These are phyloP conservation scores for Phaeosphaeriaceae sp. DNA, from an alignment of 2,329 filamentous ascomycete species.

Conservation along the genomic window DNA sequence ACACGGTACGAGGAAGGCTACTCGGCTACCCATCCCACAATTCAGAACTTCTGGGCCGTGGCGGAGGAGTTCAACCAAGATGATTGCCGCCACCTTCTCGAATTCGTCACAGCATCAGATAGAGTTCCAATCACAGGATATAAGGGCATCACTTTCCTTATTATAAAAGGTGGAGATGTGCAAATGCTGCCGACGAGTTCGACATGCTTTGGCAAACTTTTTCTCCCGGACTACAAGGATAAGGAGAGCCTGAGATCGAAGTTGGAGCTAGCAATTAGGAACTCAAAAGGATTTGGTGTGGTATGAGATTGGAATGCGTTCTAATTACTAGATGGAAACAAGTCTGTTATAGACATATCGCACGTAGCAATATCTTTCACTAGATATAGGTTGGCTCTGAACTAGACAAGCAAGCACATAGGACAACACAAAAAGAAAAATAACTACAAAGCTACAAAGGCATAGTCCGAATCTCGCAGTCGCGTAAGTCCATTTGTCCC, in stretches of 20 bases:
- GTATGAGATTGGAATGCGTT: conserved; percentile 21
- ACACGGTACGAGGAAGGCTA: conserved; percentile 82
- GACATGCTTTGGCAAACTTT: conserved; percentile 89
- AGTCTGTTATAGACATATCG: not conserved
- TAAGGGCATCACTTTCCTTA: conserved; percentile 79
- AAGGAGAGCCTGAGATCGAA: conserved; percentile 74
- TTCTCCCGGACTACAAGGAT: conserved; percentile 81
- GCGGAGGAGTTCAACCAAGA: conserved; percentile 70
- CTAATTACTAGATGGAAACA: not conserved
- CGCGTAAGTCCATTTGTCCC: no score
- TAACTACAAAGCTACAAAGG: no score
- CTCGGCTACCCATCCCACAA: conserved; percentile 69
- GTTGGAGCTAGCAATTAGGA: conserved; percentile 83
- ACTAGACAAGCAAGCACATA: no score
- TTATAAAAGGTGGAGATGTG: conserved; percentile 70
- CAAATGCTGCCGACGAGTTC: conserved; percentile 78
- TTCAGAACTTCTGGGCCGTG: conserved; percentile 84
- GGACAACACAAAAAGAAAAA: no score
- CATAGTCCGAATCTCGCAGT: no score
- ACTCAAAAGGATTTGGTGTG: conserved; percentile 82
- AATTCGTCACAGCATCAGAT: conserved; percentile 95
- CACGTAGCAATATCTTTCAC: not conserved
- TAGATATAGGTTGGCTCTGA: no score
- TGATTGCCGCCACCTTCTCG: conserved; percentile 78
- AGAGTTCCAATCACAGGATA: conserved; percentile 87